Evolutionary conservation across 495 filamentous ascomycete species (phyloP), one percentile per base, ranked within the genome.

Genomic region (Penicillium tannophilum): DNA sequence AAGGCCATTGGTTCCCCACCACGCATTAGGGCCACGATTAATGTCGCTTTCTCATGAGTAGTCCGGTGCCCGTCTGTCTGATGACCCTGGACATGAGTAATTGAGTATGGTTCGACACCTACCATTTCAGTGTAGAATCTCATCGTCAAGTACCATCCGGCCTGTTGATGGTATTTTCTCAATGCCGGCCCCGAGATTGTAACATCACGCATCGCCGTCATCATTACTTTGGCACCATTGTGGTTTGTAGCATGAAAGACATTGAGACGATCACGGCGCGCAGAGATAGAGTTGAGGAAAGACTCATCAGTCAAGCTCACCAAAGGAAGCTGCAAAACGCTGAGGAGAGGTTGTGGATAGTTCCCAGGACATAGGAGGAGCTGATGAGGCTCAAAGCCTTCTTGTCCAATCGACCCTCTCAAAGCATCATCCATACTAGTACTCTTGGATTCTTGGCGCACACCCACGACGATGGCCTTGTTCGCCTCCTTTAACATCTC

Each of bases 1-100:
- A 78, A 72, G n/a, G 86, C 87, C 83, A 90, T 85, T 12, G 86
- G 74, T 65, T 88, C 85, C 26, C 86, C 86, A 19, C 82, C 86
- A 30, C 86, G 83, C 86, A 89, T 88, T 24, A 89, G 67, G 0
- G 84, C 69, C 12, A 89, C 76, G 44, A 90, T 88, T 16, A 77
- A 59, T 4, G 84, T 88, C 19, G 70, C 58, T 9, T 70, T 7
- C 67, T 90, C 84, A 42, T 79, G 36, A 0, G 54, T 39, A 8
- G 89, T 76, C 10, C 79, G 79, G 63, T 85, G 75, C n/a, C 86
- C 86, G 1, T 28, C 59, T 3, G 73, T 81, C 8, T 42, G 16
- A 45, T 80, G 56, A 26, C 79, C 82, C 54, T 85, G 81, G 1
- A 87, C 82, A 59, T 89, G 83, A 7, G 58, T 54, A 44, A 87